These are phyloP conservation scores for Malus sieversii DNA, from an alignment of 306 rosid species.

Conservation along the genomic window DNA sequence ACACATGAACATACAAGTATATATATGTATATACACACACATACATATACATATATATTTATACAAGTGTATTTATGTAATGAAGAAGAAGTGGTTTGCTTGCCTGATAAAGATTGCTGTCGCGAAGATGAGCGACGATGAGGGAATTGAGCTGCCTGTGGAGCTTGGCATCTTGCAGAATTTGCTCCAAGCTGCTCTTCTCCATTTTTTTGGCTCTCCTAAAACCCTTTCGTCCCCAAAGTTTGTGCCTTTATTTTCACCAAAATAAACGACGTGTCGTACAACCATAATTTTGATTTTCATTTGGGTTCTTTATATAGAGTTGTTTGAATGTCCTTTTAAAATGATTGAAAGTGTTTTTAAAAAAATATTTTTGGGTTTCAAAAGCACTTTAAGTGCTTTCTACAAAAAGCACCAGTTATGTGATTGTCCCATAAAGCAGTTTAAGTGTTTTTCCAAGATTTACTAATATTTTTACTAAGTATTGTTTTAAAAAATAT, in stretches of 20 bases:
- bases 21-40: not conserved
- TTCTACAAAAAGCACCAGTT: too few species aligned
- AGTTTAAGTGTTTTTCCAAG: too few species aligned
- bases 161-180: conserved; percentile 62
- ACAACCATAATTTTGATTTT: not conserved
- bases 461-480: too few species aligned
- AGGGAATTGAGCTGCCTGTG: conserved; percentile 69
- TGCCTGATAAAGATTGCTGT: conserved; percentile 70
- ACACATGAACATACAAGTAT: not conserved
- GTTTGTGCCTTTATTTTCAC: not conserved
- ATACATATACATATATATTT: not conserved
- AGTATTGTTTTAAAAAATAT: too few species aligned
- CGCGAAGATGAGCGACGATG: conserved; percentile 82
- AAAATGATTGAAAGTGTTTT: too few species aligned
- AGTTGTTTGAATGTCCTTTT: too few species aligned
- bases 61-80: not conserved
- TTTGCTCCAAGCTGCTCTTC: conserved; percentile 38
- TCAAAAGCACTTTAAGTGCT: too few species aligned
- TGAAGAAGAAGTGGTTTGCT: not conserved
- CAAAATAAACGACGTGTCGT: not conserved
- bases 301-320: not conserved
- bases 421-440: too few species aligned
- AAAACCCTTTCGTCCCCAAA: not conserved
- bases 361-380: too few species aligned
- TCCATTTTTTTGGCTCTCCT: conserved; percentile 32